Percentiles rank a stretch among this genome's conserved stretches.
Conservation (phyloP, 2,329 filamentous ascomycete species). For the Verticillium zaregamsianum region DNA sequence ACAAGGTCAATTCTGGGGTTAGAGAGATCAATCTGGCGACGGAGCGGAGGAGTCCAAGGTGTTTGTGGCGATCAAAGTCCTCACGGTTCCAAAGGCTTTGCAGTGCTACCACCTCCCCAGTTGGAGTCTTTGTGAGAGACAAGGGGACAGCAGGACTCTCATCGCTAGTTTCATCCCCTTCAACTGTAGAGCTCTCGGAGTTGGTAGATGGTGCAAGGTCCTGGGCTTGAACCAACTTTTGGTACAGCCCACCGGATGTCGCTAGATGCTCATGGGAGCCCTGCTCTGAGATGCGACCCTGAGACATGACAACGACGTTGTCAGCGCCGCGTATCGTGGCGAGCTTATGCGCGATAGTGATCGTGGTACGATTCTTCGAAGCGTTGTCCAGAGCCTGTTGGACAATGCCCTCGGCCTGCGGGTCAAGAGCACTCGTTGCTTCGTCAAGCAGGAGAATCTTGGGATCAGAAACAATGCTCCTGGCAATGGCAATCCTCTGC, state of each 20-base stretch:
- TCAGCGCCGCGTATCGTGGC: conserved; percentile 52
- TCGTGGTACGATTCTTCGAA: conserved; percentile 50
- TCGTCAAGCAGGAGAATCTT: conserved; percentile 58
- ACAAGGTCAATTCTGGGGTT: conserved; percentile 8
- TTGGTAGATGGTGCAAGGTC: neutral
- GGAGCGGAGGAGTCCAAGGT: conserved; percentile 5
- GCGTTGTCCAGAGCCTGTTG: conserved; percentile 44
- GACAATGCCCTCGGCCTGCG: conserved; percentile 48
- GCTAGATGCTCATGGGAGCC: conserved; percentile 54
- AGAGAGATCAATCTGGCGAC: conserved; percentile 6
- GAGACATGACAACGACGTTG: conserved; percentile 52
- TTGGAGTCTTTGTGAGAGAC: neutral
- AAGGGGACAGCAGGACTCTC: neutral
- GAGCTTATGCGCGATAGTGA: conserved; percentile 53
- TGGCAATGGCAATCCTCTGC: conserved; percentile 55
- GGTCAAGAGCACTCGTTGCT: conserved; percentile 58
- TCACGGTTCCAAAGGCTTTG: conserved; percentile 4
- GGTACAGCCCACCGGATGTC: neutral
- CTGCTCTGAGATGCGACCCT: conserved; percentile 50
- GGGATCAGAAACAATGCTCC: conserved; percentile 53
- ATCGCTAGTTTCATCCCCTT: neutral
- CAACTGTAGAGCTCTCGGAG: neutral
- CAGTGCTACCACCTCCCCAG: neutral
- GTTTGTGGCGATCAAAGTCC: neutral
- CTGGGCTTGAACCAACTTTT: neutral